Evolutionary conservation across 2,329 filamentous ascomycete species (phyloP).

Genomic region (Diaporthe citrichinensis): DNA sequence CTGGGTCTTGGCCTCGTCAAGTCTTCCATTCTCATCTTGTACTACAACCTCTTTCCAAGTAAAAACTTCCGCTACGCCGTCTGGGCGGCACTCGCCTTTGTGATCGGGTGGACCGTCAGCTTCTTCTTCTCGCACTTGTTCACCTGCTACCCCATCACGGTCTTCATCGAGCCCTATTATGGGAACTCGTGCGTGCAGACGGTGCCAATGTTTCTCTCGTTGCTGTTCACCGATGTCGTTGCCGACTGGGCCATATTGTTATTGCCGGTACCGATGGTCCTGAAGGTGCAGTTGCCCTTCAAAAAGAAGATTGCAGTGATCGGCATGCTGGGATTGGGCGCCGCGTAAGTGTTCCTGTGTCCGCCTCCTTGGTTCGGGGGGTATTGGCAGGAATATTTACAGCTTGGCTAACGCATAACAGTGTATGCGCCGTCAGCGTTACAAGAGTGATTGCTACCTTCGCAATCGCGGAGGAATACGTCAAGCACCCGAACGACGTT

Average conservation of each 20-base stretch:
- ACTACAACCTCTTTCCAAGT: slow-evolving; percentile 24
- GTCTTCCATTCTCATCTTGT: slow-evolving; percentile 6
- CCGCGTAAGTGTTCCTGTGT: neutral
- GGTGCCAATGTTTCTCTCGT: neutral
- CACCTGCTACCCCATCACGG: slow-evolving; percentile 20
- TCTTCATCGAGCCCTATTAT: slow-evolving; percentile 12
- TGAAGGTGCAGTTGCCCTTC: neutral
- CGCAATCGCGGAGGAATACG: slow-evolving; percentile 1
- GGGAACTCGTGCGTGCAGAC: slow-evolving; percentile 2
- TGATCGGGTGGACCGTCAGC: slow-evolving; percentile 21
- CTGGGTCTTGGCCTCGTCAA: slow-evolving; percentile 18
- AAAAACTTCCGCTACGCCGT: neutral
- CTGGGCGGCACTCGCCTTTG: neutral
- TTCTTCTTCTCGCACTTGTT: slow-evolving; percentile 24
- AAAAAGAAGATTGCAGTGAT: slow-evolving; percentile 18
- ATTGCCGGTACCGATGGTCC: slow-evolving; percentile 4
- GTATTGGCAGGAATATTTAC: neutral
- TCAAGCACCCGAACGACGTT: slow-evolving; percentile 4
- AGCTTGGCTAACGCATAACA: neutral
- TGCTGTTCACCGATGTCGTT: slow-evolving; percentile 14
- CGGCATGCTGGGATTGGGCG: slow-evolving; percentile 6
- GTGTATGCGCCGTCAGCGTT: slow-evolving; percentile 18
- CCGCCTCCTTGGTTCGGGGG: neutral
- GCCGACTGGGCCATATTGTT: slow-evolving; percentile 1
- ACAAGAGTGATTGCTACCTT: neutral